Conservation (phyloP, 1,284 basidiomycete species). For the Heterobasidion occidentale region DNA sequence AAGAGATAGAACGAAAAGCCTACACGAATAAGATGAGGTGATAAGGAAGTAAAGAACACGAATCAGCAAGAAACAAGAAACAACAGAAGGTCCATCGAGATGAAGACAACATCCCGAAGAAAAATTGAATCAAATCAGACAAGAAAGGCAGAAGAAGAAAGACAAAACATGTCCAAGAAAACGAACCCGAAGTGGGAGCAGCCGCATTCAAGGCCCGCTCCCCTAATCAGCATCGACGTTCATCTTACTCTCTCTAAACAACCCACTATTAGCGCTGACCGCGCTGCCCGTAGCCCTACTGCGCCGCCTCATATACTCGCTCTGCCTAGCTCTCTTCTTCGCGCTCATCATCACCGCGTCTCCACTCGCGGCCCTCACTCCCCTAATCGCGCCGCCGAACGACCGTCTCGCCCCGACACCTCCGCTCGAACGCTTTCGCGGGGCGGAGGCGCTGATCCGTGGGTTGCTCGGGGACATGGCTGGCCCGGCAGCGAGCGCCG, state of each 20-base stretch:
- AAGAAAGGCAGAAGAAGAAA: background rate
- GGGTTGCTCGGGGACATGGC: background rate
- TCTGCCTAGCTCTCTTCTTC: constrained; percentile 61
- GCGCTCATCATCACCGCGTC: constrained; percentile 41
- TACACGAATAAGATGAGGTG: background rate
- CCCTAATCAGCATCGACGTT: background rate
- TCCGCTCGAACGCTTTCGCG: constrained; percentile 44
- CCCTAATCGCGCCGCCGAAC: constrained; percentile 32
- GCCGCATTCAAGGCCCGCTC: background rate
- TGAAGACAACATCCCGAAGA: background rate
- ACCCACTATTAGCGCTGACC: background rate
- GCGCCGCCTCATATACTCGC: constrained; percentile 41
- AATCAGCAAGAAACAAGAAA: background rate
- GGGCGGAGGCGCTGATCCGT: background rate
- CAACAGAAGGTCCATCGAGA: background rate
- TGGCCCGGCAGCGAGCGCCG: constrained; percentile 21
- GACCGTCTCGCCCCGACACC: constrained; percentile 40
- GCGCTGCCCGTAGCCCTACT: constrained; percentile 10
- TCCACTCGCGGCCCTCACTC: constrained; percentile 19
- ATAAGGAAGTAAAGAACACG: background rate
- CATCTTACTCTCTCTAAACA: background rate
- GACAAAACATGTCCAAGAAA: background rate
- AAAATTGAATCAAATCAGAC: background rate
- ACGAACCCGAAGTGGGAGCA: background rate
- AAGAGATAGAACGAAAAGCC: background rate